phyloP scores from a whole-genome alignment of 2,329 filamentous ascomycete genomes.

The Diplodia intermedia region DNA sequence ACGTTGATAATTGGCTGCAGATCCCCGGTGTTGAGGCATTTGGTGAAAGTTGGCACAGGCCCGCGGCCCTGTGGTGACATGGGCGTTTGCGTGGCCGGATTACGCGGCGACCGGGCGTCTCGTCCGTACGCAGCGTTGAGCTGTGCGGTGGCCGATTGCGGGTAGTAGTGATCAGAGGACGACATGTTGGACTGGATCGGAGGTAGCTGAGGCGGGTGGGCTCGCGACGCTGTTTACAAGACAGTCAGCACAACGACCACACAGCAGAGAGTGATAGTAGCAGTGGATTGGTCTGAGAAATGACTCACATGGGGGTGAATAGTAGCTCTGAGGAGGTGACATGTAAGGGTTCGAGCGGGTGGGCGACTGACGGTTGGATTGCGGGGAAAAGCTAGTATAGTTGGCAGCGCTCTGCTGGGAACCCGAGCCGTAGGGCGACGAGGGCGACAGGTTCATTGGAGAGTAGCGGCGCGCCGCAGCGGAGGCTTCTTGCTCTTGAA shows the following conservation, averaged over 20 bases:
- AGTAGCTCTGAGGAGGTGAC: slow-evolving; percentile 64
- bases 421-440: slow-evolving; percentile 75
- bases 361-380: slow-evolving; percentile 77
- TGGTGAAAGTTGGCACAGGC: slow-evolving; percentile 86
- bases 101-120: slow-evolving; percentile 59
- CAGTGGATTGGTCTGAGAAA: slow-evolving; percentile 6
- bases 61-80: slow-evolving; percentile 61
- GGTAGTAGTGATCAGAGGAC: slow-evolving; percentile 70
- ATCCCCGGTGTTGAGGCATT: slow-evolving; percentile 74
- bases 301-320: slow-evolving; percentile 63
- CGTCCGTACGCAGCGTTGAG: slow-evolving; percentile 71
- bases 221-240: slow-evolving; percentile 49
- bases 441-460: slow-evolving; percentile 90
- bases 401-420: slow-evolving; percentile 56
- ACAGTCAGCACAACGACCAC: slow-evolving; percentile 35
- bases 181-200: slow-evolving; percentile 75
- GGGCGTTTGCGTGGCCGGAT: slow-evolving; percentile 58
- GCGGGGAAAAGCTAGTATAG: slow-evolving; percentile 53
- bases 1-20: slow-evolving; percentile 81
- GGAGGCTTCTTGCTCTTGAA: slow-evolving; percentile 72
- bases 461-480: slow-evolving; percentile 91
- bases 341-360: slow-evolving; percentile 68
- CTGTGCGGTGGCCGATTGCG: slow-evolving; percentile 71
- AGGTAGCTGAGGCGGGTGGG: slow-evolving; percentile 73
- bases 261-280: slow-evolving; percentile 35